Conservation (phyloP, 306 rosid species). For the Malus sieversii region DNA sequence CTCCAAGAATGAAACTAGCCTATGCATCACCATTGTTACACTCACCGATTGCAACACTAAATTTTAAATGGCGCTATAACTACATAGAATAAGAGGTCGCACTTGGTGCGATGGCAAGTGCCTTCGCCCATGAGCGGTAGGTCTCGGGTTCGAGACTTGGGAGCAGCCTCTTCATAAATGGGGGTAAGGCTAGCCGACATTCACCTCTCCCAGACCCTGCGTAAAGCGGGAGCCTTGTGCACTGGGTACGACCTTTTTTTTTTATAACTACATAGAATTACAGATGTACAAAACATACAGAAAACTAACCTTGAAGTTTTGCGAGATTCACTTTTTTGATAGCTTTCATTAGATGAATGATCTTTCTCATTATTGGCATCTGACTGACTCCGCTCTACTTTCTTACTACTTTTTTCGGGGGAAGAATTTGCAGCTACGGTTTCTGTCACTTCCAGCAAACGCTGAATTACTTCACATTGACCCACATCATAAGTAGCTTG, state of each 20-base stretch:
- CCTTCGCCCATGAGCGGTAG: too few species aligned
- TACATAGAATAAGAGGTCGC: too few species aligned
- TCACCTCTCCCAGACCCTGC: too few species aligned
- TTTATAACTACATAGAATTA: neutral
- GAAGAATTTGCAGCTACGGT: conserved; percentile 52
- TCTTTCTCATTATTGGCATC: conserved; percentile 42
- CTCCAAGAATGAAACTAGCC: conserved; percentile 1
- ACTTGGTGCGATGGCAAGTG: too few species aligned
- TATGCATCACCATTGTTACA: neutral
- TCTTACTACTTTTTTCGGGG: conserved; percentile 48
- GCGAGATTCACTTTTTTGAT: conserved; percentile 34
- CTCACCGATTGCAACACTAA: neutral
- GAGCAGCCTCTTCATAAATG: too few species aligned
- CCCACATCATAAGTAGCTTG: conserved; percentile 70
- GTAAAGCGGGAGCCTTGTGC: too few species aligned
- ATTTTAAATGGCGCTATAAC: neutral
- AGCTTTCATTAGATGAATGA: conserved; percentile 51
- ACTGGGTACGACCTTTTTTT: too few species aligned
- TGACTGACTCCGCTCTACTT: conserved; percentile 41
- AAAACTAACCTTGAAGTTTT: conserved; percentile 47
- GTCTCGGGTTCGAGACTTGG: too few species aligned
- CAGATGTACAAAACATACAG: conserved; percentile 1
- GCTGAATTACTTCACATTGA: conserved; percentile 95
- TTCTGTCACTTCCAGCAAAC: conserved; percentile 78
- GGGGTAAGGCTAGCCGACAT: too few species aligned